Conservation (phyloP, 495 filamentous ascomycete species). For the Penicillium paxilli region DNA sequence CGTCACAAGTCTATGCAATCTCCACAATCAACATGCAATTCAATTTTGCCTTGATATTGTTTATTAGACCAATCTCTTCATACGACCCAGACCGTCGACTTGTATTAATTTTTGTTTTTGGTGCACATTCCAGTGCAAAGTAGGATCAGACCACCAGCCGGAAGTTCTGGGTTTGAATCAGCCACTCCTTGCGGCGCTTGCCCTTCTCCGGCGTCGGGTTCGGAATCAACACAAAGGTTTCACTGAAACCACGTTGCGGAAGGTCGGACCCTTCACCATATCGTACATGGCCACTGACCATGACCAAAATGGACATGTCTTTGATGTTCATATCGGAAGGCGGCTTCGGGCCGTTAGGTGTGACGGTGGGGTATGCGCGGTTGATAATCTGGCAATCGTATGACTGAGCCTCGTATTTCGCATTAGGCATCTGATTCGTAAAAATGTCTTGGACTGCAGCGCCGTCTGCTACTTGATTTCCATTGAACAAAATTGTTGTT, state of each 20-base stretch:
- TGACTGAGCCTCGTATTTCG: slow-evolving; percentile 63
- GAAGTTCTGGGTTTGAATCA: slow-evolving; percentile 76
- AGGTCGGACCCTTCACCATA: slow-evolving; percentile 57
- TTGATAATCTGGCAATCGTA: slow-evolving; percentile 77
- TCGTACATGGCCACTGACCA: slow-evolving; percentile 66
- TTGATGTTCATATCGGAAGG: slow-evolving; percentile 37
- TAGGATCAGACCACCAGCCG: slow-evolving; percentile 52
- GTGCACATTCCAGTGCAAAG: background rate
- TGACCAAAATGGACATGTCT: slow-evolving; percentile 68
- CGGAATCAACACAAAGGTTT: slow-evolving; percentile 75
- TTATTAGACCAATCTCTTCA: too few relatives aligned
- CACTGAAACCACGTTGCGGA: slow-evolving; percentile 65
- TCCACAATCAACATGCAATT: background rate
- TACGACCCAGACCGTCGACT: background rate
- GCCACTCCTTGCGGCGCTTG: slow-evolving; percentile 54
- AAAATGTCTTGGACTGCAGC: slow-evolving; percentile 60
- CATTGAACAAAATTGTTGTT: slow-evolving; percentile 65
- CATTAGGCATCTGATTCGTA: slow-evolving; percentile 58
- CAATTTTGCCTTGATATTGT: too few relatives aligned
- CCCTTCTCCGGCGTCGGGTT: slow-evolving; percentile 59
- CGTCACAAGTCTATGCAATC: background rate
- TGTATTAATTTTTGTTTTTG: background rate
- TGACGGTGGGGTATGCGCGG: slow-evolving; percentile 52
- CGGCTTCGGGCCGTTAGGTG: slow-evolving; percentile 36
- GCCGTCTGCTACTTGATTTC: slow-evolving; percentile 57